Conservation (phyloP, 176 grass and related monocot genomes). For the Ampelocalamus luodianensis region DNA sequence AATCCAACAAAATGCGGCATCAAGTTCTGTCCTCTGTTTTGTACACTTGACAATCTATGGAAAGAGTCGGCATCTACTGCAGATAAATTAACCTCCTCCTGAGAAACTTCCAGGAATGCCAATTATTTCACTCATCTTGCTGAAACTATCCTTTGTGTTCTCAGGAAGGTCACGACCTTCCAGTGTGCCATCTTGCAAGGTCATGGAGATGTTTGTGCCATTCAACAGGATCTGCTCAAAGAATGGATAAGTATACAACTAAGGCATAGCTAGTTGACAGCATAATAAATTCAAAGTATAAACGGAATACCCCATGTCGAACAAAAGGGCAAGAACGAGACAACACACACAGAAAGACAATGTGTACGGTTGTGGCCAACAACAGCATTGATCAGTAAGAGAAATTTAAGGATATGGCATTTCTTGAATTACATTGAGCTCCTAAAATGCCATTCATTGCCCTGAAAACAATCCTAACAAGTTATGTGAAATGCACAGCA, state of each 20-base stretch:
- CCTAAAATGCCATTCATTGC: not conserved
- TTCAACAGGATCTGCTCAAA: conserved; percentile 29
- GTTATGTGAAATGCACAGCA: conserved; percentile 6
- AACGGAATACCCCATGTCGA: not conserved
- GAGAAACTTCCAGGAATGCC: not conserved
- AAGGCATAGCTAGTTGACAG: not conserved
- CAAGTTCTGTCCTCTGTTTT: conserved; percentile 26
- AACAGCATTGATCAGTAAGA: not conserved
- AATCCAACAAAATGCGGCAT: conserved; percentile 37
- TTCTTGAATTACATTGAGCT: not conserved
- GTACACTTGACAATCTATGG: conserved; percentile 45
- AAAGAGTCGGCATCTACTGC: conserved; percentile 27
- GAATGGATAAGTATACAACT: not conserved
- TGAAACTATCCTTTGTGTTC: conserved; percentile 8
- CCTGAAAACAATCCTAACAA: not conserved
- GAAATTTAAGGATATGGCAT: not conserved
- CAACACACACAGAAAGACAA: not conserved
- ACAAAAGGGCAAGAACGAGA: not conserved
- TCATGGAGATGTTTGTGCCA: not conserved
- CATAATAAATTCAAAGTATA: not conserved
- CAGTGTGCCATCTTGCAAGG: conserved; percentile 21
- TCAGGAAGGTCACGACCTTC: not conserved
- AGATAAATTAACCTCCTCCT: not conserved
- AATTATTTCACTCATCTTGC: not conserved
- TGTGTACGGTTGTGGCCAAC: not conserved